phyloP scores from a whole-genome alignment of 768 basidiomycete genomes.

The Holtermannia corniformis region DNA sequence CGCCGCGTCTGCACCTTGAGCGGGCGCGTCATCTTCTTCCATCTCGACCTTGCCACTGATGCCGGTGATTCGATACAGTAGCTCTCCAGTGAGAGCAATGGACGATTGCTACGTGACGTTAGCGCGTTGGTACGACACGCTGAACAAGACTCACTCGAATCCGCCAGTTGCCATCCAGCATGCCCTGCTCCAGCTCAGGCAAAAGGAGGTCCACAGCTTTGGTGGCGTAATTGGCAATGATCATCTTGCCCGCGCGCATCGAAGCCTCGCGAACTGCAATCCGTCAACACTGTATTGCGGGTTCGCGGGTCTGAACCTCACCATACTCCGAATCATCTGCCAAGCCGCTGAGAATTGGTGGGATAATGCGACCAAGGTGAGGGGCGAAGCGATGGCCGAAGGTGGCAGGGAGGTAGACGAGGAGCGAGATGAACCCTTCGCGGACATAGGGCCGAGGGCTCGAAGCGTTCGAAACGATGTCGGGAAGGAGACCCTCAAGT shows the following conservation, averaged over 20 bases:
- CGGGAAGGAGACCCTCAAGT: conserved; percentile 80
- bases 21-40: conserved; percentile 55
- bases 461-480: conserved; percentile 83
- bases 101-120: conserved; percentile 64
- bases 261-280: conserved; percentile 75
- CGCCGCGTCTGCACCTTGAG: conserved; percentile 62
- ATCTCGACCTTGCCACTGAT: conserved; percentile 81
- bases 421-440: conserved; percentile 96
- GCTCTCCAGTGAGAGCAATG: conserved; percentile 87
- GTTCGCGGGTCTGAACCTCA: conserved; percentile 6
- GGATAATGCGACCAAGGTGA: conserved; percentile 85
- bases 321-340: conserved; percentile 82
- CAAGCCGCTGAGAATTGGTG: conserved; percentile 81
- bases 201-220: conserved; percentile 87
- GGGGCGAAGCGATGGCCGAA: conserved; percentile 95
- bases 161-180: conserved; percentile 92
- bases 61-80: conserved; percentile 92
- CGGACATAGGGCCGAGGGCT: conserved; percentile 82
- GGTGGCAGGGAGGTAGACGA: conserved; percentile 89
- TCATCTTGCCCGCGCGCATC: conserved; percentile 98
- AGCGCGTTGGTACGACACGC: not conserved
- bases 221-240: conserved; percentile 84
- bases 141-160: conserved; percentile 59
- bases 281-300: not conserved
- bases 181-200: conserved; percentile 85